Evolutionary conservation across 169 alveolate genomes (phyloP).

Genomic region (Plasmodium vivax): DNA sequence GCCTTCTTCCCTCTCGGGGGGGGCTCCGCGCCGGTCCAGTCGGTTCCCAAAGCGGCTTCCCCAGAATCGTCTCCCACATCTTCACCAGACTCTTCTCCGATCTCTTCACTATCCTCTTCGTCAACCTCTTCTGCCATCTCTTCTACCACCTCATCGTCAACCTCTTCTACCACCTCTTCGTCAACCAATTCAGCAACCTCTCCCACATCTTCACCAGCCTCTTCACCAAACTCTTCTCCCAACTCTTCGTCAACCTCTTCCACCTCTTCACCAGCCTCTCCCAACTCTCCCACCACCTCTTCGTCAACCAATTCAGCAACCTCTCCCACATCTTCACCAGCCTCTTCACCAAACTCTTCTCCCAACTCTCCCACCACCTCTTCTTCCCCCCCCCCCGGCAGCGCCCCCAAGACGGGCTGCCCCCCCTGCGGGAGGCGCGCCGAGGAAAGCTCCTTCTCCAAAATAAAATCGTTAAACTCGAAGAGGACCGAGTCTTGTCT

Average conservation of each 20-base stretch:
- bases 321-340: not conserved
- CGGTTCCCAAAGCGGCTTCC: not conserved
- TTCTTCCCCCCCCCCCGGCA: not conserved
- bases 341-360: not conserved
- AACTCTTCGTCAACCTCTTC: not conserved
- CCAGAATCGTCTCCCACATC: not conserved
- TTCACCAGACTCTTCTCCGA: too few species aligned
- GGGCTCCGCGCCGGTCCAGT: not conserved
- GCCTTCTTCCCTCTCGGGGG: not conserved
- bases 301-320: not conserved
- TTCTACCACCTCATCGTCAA: not conserved
- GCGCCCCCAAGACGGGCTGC: not conserved
- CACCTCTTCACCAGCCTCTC: not conserved
- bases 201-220: too few species aligned
- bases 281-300: not conserved
- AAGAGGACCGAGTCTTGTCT: conserved; percentile 39
- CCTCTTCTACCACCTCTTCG: not conserved
- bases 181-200: not conserved
- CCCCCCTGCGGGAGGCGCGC: not conserved
- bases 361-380: not conserved
- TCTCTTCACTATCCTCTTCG: too few species aligned
- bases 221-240: not conserved
- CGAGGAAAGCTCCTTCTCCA: not conserved
- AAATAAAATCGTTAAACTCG: conserved; percentile 24
- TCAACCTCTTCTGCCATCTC: too few species aligned